Base-by-base conservation (phyloP, 2,329 filamentous ascomycete genomes). In the Aspergillus carbonarius region DNA sequence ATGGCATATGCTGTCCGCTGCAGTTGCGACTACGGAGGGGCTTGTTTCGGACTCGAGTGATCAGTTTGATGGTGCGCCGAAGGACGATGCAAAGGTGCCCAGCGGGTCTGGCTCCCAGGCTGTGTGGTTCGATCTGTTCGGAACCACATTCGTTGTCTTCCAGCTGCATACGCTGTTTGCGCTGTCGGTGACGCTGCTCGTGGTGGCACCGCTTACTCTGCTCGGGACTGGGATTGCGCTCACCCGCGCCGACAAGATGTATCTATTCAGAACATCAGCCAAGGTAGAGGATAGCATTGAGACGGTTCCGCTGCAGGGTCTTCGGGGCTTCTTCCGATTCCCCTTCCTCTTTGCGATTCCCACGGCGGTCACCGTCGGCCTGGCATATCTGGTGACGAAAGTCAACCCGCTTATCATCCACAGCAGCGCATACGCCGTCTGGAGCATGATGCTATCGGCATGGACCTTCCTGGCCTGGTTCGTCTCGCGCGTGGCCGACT, bases 41-140 rank as follows among this genome's bases (percentile, higher is more conserved):
- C 81, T 98, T 44, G 88, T 91, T 0, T 84, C 85, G 13, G 85
- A 91, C 65, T 86, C 83, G 0, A 87, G 85, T 58, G 78, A 83
- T 47, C 81, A 80, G 2, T 96, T 96, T 68, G 83, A 84, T 52
- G 85, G 88, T 5, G 76, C 79, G 15, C 74, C 83, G 39, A 76
- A 79, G 9, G 84, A 86, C 57, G 79, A 81, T 52, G 84, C 83
- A 55, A 87, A 87, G 66, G 84, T 89, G 1, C 81, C 85, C 62
- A 89, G 88, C 61, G 89, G 90, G 9, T 81, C 78, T 35, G 86
- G 87, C 5, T 86, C 83, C 15, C 81, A 85, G 60, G 91, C 88
- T 30, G 92, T 98, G 13, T 99, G 93, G 92, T 98, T 98, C 70
- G 95, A 98, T 70, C 76, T 98, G 7, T 93, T 96, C 64, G 95